A percentile compares a stretch with the other conserved stretches of the same genome.
These are phyloP conservation scores for Fusarium irregulare DNA, from an alignment of 2,329 filamentous ascomycete species.

Conservation along the genomic window DNA sequence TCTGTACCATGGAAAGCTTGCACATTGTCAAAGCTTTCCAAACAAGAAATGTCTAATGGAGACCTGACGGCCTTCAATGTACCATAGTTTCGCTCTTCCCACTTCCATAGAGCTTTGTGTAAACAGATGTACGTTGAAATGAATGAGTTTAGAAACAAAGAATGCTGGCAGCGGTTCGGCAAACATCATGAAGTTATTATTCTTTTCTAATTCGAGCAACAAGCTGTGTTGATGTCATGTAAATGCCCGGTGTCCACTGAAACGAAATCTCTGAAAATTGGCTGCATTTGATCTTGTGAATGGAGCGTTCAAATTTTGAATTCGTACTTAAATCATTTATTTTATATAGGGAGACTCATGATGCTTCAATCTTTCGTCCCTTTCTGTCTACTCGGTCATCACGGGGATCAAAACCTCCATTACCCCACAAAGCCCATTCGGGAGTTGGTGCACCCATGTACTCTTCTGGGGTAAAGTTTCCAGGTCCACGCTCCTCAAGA, in stretches of 20 bases:
- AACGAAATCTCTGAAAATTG: neutral
- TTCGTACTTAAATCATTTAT: constrained; percentile 12
- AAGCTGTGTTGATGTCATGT: neutral
- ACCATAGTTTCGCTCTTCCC: constrained; percentile 55
- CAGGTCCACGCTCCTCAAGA: constrained; percentile 75
- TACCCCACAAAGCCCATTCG: constrained; percentile 95
- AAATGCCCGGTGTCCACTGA: neutral
- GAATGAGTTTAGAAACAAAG: constrained; percentile 49
- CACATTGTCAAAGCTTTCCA: constrained; percentile 20
- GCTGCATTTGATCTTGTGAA: neutral
- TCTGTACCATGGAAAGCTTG: constrained; percentile 25
- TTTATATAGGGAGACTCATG: constrained; percentile 18
- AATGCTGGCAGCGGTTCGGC: constrained; percentile 48
- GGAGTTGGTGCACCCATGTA: constrained; percentile 56
- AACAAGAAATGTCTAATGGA: constrained; percentile 42
- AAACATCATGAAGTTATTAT: constrained; percentile 45
- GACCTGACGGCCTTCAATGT: constrained; percentile 52
- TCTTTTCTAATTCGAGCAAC: constrained; percentile 1
- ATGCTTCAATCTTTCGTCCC: constrained; percentile 71
- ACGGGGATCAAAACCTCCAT: constrained; percentile 91
- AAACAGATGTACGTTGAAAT: constrained; percentile 54
- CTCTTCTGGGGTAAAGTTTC: constrained; percentile 59
- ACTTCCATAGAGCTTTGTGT: constrained; percentile 57
- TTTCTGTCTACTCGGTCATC: constrained; percentile 90
- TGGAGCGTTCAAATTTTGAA: neutral